Conservation (phyloP, 2,329 filamentous ascomycete species). For the Alternaria arborescens region DNA sequence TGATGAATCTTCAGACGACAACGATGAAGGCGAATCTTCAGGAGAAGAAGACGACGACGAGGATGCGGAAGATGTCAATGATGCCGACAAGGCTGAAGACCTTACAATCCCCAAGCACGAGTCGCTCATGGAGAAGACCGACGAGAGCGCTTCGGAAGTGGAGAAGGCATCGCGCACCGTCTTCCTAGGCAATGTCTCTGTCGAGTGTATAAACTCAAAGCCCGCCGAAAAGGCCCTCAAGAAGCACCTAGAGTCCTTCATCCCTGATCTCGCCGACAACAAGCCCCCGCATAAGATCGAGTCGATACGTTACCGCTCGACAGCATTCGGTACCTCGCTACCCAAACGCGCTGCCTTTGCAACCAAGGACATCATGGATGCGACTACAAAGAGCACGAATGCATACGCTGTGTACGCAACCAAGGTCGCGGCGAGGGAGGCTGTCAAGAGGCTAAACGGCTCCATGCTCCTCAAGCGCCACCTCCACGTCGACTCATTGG, state of each 20-base stretch:
- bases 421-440: slow-evolving; percentile 75
- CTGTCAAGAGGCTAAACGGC: slow-evolving; percentile 81
- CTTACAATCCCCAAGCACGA: slow-evolving; percentile 61
- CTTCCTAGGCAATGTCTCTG: slow-evolving; percentile 91
- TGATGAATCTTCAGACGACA: slow-evolving; percentile 27
- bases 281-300: slow-evolving; percentile 75
- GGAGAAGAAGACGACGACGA: neutral
- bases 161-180: slow-evolving; percentile 90
- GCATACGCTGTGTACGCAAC: slow-evolving; percentile 92
- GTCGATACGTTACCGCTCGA: slow-evolving; percentile 92
- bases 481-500: slow-evolving; percentile 87
- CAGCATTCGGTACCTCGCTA: slow-evolving; percentile 80
- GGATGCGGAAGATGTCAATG: slow-evolving; percentile 11
- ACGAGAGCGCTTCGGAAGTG: slow-evolving; percentile 64
- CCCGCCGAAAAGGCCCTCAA: slow-evolving; percentile 79
- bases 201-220: slow-evolving; percentile 82
- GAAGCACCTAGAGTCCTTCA: slow-evolving; percentile 78
- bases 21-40: slow-evolving; percentile 48
- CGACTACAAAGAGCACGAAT: slow-evolving; percentile 91
- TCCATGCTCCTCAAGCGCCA: slow-evolving; percentile 85
- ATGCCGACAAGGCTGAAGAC: slow-evolving; percentile 56
- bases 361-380: slow-evolving; percentile 87
- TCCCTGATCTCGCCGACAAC: slow-evolving; percentile 61
- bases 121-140: slow-evolving; percentile 53
- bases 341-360: slow-evolving; percentile 96